These are phyloP conservation scores for Butyriboletus loyo DNA, from an alignment of 768 basidiomycete genomes.

Conservation along the genomic window DNA sequence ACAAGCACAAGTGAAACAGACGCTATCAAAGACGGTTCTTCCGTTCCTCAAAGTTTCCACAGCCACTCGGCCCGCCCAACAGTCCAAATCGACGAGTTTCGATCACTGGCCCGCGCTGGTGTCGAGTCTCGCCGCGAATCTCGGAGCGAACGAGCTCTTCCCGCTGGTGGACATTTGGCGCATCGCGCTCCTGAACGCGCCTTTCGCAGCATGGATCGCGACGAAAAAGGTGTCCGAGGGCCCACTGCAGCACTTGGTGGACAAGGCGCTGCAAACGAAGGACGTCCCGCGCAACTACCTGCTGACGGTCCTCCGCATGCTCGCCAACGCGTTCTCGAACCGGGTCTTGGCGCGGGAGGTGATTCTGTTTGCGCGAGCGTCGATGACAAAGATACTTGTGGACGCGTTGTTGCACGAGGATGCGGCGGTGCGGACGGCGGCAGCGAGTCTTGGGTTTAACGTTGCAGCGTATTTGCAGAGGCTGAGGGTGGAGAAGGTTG, in stretches of 20 bases:
- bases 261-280: conserved; percentile 38
- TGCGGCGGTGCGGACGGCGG: conserved; percentile 65
- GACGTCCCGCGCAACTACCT: conserved; percentile 49
- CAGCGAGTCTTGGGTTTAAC: conserved; percentile 82
- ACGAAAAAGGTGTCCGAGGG: conserved; percentile 32
- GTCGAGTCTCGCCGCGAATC: conserved; percentile 37
- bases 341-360: conserved; percentile 36
- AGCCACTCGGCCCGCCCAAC: conserved; percentile 16
- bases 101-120: conserved; percentile 50
- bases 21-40: conserved; percentile 46
- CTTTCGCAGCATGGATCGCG: conserved; percentile 51
- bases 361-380: conserved; percentile 35
- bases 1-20: conserved; percentile 44
- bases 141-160: conserved; percentile 62
- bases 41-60: conserved; percentile 65
- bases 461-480: conserved; percentile 64
- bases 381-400: conserved; percentile 56
- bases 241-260: conserved; percentile 45
- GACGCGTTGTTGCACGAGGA: conserved; percentile 69
- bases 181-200: conserved; percentile 64
- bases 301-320: conserved; percentile 63
- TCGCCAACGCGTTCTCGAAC: conserved; percentile 65
- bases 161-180: conserved; percentile 84
- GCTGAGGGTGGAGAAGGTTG: conserved; percentile 45
- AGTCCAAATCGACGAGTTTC: conserved; percentile 39